phyloP scores from a whole-genome alignment of 768 basidiomycete species.

The Hortiboletus flavorubellus region DNA sequence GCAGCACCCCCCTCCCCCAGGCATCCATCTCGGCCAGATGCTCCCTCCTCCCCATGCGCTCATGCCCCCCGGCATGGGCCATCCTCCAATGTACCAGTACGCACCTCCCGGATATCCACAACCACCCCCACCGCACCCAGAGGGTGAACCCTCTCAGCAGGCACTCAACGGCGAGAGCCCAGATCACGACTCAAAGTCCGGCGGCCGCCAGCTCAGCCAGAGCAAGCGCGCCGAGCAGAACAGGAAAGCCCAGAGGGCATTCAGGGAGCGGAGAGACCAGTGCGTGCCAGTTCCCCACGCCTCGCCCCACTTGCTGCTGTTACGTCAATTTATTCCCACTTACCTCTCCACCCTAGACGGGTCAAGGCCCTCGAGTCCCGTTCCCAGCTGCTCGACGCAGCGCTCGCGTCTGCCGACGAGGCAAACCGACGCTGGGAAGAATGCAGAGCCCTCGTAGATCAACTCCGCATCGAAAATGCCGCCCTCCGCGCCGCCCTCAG shows the following conservation, averaged over 20 bases:
- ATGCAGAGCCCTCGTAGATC: slow-evolving; percentile 85
- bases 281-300: slow-evolving; percentile 35
- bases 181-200: slow-evolving; percentile 15
- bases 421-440: slow-evolving; percentile 90
- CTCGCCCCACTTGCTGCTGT: background rate
- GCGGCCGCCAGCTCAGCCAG: slow-evolving; percentile 62
- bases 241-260: slow-evolving; percentile 89
- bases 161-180: slow-evolving; percentile 19
- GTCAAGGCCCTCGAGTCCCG: slow-evolving; percentile 86
- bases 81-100: slow-evolving; percentile 34
- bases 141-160: slow-evolving; percentile 29
- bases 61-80: slow-evolving; percentile 39
- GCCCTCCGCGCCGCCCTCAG: slow-evolving; percentile 68
- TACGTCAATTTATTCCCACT: background rate
- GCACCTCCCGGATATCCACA: slow-evolving; percentile 32
- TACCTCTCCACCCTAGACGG: slow-evolving; percentile 48
- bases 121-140: slow-evolving; percentile 25
- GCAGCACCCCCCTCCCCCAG: slow-evolving; percentile 32
- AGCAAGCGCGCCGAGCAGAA: slow-evolving; percentile 94
- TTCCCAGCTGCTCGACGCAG: slow-evolving; percentile 81
- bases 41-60: slow-evolving; percentile 54
- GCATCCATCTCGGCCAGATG: slow-evolving; percentile 48
- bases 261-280: slow-evolving; percentile 88
- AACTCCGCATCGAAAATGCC: slow-evolving; percentile 80
- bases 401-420: slow-evolving; percentile 82